Evolutionary conservation across 805 yeast species (phyloP).

Genomic region (Lachancea sp.): DNA sequence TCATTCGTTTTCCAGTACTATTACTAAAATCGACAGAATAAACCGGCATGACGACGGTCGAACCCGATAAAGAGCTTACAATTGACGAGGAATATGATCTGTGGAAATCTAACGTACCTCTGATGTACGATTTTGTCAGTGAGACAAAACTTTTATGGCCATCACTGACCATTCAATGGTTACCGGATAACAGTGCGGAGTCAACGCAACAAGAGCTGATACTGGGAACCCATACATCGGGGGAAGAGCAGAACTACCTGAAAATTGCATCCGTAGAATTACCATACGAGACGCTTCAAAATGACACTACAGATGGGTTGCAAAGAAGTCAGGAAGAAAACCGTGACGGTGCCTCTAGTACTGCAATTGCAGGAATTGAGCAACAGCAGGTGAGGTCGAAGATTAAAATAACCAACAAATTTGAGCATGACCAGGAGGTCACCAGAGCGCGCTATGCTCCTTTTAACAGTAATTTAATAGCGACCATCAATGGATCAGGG

Average conservation of each 20-base stretch:
- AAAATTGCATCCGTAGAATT: constrained; percentile 58
- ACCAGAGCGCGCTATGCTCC: constrained; percentile 71
- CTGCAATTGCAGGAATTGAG: no score
- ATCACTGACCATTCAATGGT: constrained; percentile 71
- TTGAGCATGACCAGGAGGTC: constrained; percentile 56
- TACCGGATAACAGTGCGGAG: constrained; percentile 36
- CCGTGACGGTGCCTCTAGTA: no score
- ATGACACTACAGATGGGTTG: constrained; percentile 9
- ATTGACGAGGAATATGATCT: constrained; percentile 57
- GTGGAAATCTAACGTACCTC: constrained; percentile 76
- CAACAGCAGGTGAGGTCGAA: constrained; percentile 35
- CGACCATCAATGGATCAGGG: constrained; percentile 66
- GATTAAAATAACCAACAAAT: constrained; percentile 55
- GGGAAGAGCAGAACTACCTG: constrained; percentile 57
- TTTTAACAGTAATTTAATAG: constrained; percentile 46
- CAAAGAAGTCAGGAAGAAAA: no score
- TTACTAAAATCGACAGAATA: no score
- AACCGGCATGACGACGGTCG: background rate
- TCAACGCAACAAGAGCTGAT: constrained; percentile 46
- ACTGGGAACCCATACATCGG: constrained; percentile 70
- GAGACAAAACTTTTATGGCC: constrained; percentile 83
- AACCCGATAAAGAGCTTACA: constrained; percentile 18
- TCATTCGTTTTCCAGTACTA: no score
- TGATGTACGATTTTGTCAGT: constrained; percentile 76
- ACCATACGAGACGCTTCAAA: constrained; percentile 39